Evolutionary conservation across 805 yeast genomes (phyloP), one percentile per base, ranked within the genome.

Genomic region (Teunomyces kruisii): DNA sequence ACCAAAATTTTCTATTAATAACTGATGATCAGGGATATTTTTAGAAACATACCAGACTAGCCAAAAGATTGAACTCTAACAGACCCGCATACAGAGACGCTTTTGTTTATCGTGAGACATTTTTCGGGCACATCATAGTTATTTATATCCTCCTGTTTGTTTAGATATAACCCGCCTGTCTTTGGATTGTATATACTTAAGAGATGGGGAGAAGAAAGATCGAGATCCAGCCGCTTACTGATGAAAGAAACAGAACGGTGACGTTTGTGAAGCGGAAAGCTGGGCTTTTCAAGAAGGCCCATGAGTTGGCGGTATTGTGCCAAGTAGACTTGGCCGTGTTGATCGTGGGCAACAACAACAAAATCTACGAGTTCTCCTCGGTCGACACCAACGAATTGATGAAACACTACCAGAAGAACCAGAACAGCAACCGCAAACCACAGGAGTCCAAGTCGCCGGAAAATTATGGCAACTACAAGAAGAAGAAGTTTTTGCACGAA

Each of bases 201-300:
- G 49, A 13, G 36, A 94, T 92, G 99, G 99, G 99, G 43, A 85
- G 99, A 75, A 86, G 97, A 71, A 94, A 92, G 67, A 92, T 92
- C 53, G 94, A 87, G 50, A 92, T 92, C 56, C 83, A 88, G 66
- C 98, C 98, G 30, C 83, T 92, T 47, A 72, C 82, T 9, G 96
- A 92, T 56, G 97, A 92, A 64, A 75, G 98, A 45, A 92, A 90
- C 67, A 67, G 88, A 46, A 81, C 86, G 4, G 88, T 84, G 24
- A 92, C 99, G 0, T 94, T 92, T 64, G 88, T 88, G 51, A 92
- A 92, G 66, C 79, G 99, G 45, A 92, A 92, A 64, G 95, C 96
- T 0, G 99, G 99, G 2, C 73, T 92, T 27, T 91, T 94, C 67
- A 87, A 87, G 59, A 86, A 86, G 63, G 92, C 92, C 2, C 86